A percentile compares a stretch with the other conserved stretches of the same genome.
Evolutionary conservation across 768 basidiomycete species (phyloP).

Genomic region (Lentinula detonsa): DNA sequence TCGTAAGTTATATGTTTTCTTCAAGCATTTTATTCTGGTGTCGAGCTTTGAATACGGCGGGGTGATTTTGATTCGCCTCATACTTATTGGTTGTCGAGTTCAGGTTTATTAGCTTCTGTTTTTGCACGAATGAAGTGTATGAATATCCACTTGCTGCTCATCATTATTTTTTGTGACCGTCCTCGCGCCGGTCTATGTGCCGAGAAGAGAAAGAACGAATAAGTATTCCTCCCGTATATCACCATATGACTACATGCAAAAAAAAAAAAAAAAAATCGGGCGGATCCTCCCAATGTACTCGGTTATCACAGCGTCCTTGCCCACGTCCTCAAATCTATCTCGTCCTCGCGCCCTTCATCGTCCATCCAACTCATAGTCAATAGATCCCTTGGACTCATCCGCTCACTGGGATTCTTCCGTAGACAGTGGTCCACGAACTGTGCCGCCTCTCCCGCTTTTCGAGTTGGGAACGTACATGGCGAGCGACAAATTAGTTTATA

Average conservation of each 20-base stretch:
- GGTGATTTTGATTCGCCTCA: too few relatives aligned
- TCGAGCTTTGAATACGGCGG: too few relatives aligned
- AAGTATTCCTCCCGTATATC: too few relatives aligned
- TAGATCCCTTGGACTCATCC: neutral
- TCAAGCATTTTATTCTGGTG: too few relatives aligned
- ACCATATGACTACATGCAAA: neutral
- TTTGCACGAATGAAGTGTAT: too few relatives aligned
- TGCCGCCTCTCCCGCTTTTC: neutral
- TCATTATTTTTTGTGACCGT: too few relatives aligned
- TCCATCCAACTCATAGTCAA: neutral
- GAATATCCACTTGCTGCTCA: too few relatives aligned
- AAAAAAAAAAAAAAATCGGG: too few relatives aligned
- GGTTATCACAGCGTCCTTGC: neutral
- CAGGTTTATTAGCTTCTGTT: too few relatives aligned
- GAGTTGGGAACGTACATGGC: neutral
- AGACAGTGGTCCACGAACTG: neutral
- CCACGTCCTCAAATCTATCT: conserved; percentile 1
- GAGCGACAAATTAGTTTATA: neutral
- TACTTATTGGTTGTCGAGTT: too few relatives aligned
- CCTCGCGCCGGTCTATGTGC: too few relatives aligned
- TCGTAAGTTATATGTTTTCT: neutral
- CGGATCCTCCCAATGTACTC: neutral
- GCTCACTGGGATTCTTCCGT: neutral
- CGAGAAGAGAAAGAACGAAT: too few relatives aligned
- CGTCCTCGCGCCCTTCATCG: neutral